Conservation (phyloP, 1,139 yeast genomes). For the Candida frijolesensis region DNA sequence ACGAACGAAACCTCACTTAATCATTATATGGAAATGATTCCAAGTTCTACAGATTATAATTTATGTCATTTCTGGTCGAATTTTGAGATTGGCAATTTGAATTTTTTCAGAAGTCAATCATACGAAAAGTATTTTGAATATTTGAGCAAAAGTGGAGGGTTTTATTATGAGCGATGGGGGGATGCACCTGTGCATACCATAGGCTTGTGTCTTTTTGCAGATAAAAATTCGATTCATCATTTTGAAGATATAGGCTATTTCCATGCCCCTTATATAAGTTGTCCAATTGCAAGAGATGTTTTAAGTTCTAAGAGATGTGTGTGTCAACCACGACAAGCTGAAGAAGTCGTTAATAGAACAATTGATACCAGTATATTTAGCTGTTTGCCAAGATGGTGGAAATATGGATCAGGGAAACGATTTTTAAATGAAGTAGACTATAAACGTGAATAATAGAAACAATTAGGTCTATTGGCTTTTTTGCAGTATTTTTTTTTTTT, state of each 20-base stretch:
- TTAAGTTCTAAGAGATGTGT: slow-evolving; percentile 66
- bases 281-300: slow-evolving; percentile 64
- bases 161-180: slow-evolving; percentile 95
- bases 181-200: slow-evolving; percentile 96
- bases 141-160: slow-evolving; percentile 77
- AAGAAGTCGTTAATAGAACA: slow-evolving; percentile 27
- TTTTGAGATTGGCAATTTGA: slow-evolving; percentile 82
- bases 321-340: slow-evolving; percentile 50
- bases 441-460: slow-evolving; percentile 2
- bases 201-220: slow-evolving; percentile 68
- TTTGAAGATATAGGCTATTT: slow-evolving; percentile 89
- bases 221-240: slow-evolving; percentile 72
- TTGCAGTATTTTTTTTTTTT: neutral
- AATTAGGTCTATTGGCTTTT: neutral
- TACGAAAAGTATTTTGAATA: slow-evolving; percentile 70
- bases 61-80: slow-evolving; percentile 96
- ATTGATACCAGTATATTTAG: slow-evolving; percentile 67
- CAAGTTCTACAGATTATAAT: slow-evolving; percentile 63
- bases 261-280: slow-evolving; percentile 81
- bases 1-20: slow-evolving; percentile 52
- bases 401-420: slow-evolving; percentile 58
- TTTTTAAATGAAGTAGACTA: slow-evolving; percentile 45
- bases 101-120: slow-evolving; percentile 74
- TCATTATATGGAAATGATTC: slow-evolving; percentile 20
- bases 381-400: slow-evolving; percentile 89